Percentiles rank a stretch among this genome's conserved stretches.
Evolutionary conservation across 805 yeast genomes (phyloP).

Genomic region (Debaryomyces hansenii): DNA sequence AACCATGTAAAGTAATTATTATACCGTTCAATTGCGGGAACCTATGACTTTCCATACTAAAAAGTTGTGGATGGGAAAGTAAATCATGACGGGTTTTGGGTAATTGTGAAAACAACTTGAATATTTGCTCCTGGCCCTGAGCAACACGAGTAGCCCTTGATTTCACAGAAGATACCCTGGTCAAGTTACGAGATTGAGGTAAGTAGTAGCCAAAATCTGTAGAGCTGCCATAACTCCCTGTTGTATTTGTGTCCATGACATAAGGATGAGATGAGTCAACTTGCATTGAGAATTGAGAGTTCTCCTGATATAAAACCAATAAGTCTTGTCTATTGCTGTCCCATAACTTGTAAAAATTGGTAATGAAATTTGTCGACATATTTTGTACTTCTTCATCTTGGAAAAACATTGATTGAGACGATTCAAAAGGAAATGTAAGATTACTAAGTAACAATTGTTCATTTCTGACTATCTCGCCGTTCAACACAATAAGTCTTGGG

Average conservation of each 20-base stretch:
- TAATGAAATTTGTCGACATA: conserved; percentile 72
- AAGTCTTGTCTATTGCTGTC: conserved; percentile 74
- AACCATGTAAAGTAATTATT: conserved; percentile 80
- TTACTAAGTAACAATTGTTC: conserved; percentile 57
- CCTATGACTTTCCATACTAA: conserved; percentile 77
- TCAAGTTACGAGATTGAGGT: conserved; percentile 73
- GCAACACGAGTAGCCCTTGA: conserved; percentile 59
- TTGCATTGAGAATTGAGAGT: conserved; percentile 81
- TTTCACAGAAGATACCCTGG: conserved; percentile 56
- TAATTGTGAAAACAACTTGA: conserved; percentile 57
- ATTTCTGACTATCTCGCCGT: conserved; percentile 76
- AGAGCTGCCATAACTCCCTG: conserved; percentile 8
- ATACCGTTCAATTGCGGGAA: conserved; percentile 74
- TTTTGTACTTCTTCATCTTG: conserved; percentile 72
- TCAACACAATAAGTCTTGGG: conserved; percentile 78
- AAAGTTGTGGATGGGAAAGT: conserved; percentile 58
- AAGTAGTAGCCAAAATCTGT: conserved; percentile 64
- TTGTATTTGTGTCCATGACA: conserved; percentile 11
- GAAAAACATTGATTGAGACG: conserved; percentile 70
- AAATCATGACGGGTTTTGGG: conserved; percentile 82
- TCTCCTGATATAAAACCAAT: conserved; percentile 70
- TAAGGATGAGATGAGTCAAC: conserved; percentile 73
- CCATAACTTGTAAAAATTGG: conserved; percentile 78
- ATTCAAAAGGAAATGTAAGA: conserved; percentile 54
- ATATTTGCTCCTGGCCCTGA: conserved; percentile 68